Evolutionary conservation across 129 eudicot genomes (phyloP).

Genomic region (Escallonia herrerae): DNA sequence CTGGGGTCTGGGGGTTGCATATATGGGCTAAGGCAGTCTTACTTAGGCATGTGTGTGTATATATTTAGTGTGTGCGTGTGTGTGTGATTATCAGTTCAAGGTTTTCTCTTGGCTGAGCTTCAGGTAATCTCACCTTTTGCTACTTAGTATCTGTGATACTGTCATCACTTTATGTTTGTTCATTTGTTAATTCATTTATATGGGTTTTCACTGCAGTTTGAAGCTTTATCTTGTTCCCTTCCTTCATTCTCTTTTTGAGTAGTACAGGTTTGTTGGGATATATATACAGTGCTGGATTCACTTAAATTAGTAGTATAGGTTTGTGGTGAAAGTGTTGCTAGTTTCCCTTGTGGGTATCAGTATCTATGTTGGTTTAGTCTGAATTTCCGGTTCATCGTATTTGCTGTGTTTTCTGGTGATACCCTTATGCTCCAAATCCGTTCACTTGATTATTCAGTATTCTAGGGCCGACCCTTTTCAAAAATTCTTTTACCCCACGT

Average conservation of each 20-base stretch:
- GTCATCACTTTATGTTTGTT: neutral
- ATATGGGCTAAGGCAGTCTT: neutral
- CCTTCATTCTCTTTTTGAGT: neutral
- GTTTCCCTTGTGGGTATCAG: constrained; percentile 22
- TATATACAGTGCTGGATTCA: too few species aligned
- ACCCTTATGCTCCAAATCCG: constrained; percentile 4
- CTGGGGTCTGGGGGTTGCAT: too few species aligned
- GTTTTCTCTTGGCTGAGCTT: neutral
- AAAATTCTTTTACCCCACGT: too few species aligned
- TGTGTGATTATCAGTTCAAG: neutral
- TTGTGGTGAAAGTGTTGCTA: neutral
- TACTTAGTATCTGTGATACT: neutral
- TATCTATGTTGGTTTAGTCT: constrained; percentile 18
- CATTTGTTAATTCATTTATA: neutral
- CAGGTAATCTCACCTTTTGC: constrained; percentile 1
- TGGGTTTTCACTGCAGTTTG: constrained; percentile 9
- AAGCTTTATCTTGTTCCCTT: neutral
- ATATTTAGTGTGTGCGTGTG: too few species aligned
- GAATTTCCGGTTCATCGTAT: constrained; percentile 10
- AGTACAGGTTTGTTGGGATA: neutral
- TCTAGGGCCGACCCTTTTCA: too few species aligned
- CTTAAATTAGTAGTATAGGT: neutral
- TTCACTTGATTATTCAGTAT: too few species aligned
- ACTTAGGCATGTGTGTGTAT: neutral
- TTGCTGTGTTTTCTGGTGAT: constrained; percentile 4